phyloP scores from a whole-genome alignment of 2,329 filamentous ascomycete genomes.

The Phyllosticta capitalensis region DNA sequence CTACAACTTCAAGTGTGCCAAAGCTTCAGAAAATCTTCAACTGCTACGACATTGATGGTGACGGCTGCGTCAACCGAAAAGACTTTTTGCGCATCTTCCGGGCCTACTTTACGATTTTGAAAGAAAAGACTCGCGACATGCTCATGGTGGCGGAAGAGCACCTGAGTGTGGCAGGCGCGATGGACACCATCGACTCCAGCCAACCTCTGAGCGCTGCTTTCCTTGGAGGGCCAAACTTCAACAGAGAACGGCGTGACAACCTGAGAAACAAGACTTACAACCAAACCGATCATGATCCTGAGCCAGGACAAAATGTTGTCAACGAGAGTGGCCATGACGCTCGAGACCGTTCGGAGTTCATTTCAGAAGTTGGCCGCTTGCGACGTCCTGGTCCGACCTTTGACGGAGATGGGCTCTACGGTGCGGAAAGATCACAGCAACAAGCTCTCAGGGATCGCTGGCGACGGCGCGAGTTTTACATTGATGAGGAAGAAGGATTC shows the following conservation, averaged over 20 bases:
- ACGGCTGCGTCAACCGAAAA: slow-evolving; percentile 74
- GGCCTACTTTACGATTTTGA: slow-evolving; percentile 84
- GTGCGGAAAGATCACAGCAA: slow-evolving; percentile 3
- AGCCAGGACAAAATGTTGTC: slow-evolving; percentile 17
- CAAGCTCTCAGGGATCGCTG: slow-evolving; percentile 55
- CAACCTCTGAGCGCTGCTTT: slow-evolving; percentile 36
- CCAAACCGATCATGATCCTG: slow-evolving; percentile 19
- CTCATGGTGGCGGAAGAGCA: slow-evolving; percentile 67
- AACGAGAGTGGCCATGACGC: slow-evolving; percentile 19
- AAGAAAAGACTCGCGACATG: slow-evolving; percentile 78
- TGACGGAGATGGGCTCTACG: not conserved
- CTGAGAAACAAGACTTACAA: slow-evolving; percentile 25
- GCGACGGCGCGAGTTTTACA: slow-evolving; percentile 69
- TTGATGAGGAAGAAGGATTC: slow-evolving; percentile 75
- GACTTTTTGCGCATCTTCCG: slow-evolving; percentile 89
- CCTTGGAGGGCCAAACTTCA: slow-evolving; percentile 10
- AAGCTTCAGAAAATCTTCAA: slow-evolving; percentile 65
- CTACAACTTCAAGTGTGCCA: slow-evolving; percentile 22
- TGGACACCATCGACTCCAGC: slow-evolving; percentile 33
- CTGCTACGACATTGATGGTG: slow-evolving; percentile 82
- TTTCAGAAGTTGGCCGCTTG: slow-evolving; percentile 35
- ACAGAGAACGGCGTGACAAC: not conserved
- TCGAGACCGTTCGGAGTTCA: slow-evolving; percentile 15
- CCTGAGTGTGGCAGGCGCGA: slow-evolving; percentile 49
- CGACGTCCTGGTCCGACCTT: not conserved